Conservation (phyloP, 345 rosid genomes). For the Lagerstroemia speciosa region DNA sequence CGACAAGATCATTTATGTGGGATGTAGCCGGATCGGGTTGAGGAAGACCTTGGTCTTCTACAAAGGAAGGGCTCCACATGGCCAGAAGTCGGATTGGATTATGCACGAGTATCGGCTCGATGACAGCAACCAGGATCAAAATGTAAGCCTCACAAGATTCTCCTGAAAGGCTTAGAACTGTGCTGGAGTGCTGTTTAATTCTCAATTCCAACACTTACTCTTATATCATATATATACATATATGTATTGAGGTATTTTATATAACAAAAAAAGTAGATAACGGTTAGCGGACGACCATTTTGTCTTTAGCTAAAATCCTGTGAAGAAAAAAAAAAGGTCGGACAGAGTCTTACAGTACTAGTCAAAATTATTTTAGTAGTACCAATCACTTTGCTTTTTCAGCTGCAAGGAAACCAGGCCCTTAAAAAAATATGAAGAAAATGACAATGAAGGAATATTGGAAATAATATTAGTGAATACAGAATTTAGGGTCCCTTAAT, state of each 20-base stretch:
- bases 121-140: constrained; percentile 33
- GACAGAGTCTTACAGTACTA: too few relatives aligned
- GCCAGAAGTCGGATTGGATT: constrained; percentile 96
- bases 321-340: too few relatives aligned
- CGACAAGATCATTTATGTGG: constrained; percentile 77
- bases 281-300: not conserved
- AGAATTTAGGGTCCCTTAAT: too few relatives aligned
- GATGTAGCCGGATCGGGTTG: constrained; percentile 64
- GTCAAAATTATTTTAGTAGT: too few relatives aligned
- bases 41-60: constrained; percentile 92
- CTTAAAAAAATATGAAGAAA: too few relatives aligned
- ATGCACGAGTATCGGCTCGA: constrained; percentile 97
- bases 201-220: not conserved
- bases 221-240: too few relatives aligned
- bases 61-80: constrained; percentile 90
- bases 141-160: constrained; percentile 22
- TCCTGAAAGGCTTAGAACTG: not conserved
- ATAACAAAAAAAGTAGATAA: too few relatives aligned
- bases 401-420: too few relatives aligned
- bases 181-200: not conserved
- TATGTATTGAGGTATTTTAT: not conserved
- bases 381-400: too few relatives aligned
- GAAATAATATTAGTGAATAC: too few relatives aligned
- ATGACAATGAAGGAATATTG: too few relatives aligned
- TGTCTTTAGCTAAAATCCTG: not conserved